Conservation (phyloP, 1,284 basidiomycete species). For the Fomitopsis palustris region DNA sequence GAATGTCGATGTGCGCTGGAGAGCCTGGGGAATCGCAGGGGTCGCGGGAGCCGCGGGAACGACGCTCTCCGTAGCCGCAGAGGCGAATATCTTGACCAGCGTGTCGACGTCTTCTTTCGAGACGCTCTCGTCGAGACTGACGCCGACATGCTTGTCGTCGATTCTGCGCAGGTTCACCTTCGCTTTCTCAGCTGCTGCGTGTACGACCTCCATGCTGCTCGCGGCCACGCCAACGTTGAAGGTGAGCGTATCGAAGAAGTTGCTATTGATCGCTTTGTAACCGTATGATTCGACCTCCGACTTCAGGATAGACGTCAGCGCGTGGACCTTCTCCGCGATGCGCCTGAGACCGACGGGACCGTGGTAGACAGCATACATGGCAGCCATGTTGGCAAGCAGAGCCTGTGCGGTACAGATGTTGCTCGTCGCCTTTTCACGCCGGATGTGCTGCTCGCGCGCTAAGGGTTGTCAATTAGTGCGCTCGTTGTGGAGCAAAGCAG, state of each 20-base stretch:
- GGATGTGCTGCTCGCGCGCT: conserved; percentile 96
- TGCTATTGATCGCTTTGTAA: conserved; percentile 59
- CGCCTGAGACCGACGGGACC: conserved; percentile 84
- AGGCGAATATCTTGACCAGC: conserved; percentile 82
- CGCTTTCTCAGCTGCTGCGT: conserved; percentile 62
- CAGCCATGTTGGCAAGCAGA: conserved; percentile 93
- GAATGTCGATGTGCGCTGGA: conserved; percentile 74
- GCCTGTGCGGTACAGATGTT: conserved; percentile 95
- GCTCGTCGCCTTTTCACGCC: conserved; percentile 92
- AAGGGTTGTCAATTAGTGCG: conserved; percentile 8
- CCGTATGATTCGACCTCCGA: conserved; percentile 70
- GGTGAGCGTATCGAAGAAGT: conserved; percentile 95
- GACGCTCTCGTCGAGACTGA: conserved; percentile 93
- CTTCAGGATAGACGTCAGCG: conserved; percentile 82
- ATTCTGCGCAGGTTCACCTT: conserved; percentile 86
- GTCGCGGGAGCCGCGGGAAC: conserved; percentile 36
- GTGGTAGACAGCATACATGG: conserved; percentile 98
- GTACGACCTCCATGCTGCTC: conserved; percentile 62
- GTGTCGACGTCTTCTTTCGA: conserved; percentile 71
- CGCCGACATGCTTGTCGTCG: conserved; percentile 76
- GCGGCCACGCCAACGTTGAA: conserved; percentile 69
- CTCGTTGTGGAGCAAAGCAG: neutral
- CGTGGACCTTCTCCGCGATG: conserved; percentile 90
- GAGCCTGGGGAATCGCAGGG: conserved; percentile 48
- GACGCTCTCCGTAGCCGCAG: conserved; percentile 44